Base-by-base conservation (phyloP, 1,139 yeast species). In the Geotrichum citri-aurantii region DNA sequence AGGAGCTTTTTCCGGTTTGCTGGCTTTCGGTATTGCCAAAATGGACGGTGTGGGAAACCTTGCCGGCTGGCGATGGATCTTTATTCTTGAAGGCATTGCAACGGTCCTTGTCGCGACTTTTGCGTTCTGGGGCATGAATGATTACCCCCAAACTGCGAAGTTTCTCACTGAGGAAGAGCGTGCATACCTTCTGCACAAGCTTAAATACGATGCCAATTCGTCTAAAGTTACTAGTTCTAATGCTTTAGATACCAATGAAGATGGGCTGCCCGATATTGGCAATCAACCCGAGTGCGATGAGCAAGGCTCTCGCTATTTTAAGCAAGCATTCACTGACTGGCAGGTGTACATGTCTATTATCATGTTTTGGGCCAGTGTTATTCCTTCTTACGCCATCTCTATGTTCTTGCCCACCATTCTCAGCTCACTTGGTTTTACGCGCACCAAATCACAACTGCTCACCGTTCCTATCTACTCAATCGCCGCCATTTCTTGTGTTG, bases 131-230 rank as follows among this genome's bases (percentile, higher is more conserved):
- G 68, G 78, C 3, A 71, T 83, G 58, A 82, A 82, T 37, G 84
- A 81, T 65, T 76, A 73, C 69, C 83, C 83, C 33, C 72, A 71
- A 33, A 75, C 76, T 58, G 76, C 81, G 26, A 73, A 75, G 58
- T 82, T 82, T 70, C 74, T 83, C 60, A 76, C 71, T 40, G 74
- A 70, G 14, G 74, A 77, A 48, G 86, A 82, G 66, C 73, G 76
- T 47, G 73, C 71, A 27, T 80, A 77, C 63, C 71, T 81, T 55
- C 76, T 77, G 63, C 72, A 74, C 64, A 78, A 82, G 64, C 72
- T 81, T 73, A 77, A 65, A 27, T 65, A 66, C 46, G 74, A 71
- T 19, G 53, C 59, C 21, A 62, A 60, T 24, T 49, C 55, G 27
- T 62, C 56, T 42, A 61, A 48, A 60, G 63, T 24, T 23, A 33